Conservation (phyloP, 2,329 filamentous ascomycete genomes). For the Fusarium sp. region DNA sequence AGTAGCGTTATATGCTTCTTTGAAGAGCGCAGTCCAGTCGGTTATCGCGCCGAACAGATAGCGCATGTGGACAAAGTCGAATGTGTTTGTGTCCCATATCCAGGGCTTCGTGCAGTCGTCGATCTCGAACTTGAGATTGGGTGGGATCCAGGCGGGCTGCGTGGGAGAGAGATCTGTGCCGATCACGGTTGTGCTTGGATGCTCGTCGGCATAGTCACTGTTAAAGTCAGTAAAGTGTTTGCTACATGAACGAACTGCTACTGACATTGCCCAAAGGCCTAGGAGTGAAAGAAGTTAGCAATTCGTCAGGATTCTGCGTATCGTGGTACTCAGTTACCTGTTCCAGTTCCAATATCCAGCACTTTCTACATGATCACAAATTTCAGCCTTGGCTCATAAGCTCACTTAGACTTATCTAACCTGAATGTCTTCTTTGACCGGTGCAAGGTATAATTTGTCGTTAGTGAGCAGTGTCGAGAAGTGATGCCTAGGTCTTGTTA, state of each 20-base stretch:
- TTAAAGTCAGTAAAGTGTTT: background rate
- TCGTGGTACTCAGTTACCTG: background rate
- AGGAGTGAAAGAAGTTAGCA: background rate
- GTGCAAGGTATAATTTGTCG: constrained; percentile 16
- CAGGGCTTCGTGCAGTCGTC: constrained; percentile 21
- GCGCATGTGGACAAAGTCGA: constrained; percentile 25
- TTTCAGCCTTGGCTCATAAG: background rate
- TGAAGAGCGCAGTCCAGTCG: constrained; percentile 17
- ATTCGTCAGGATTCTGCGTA: too few species aligned
- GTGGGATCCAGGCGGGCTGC: constrained; percentile 18
- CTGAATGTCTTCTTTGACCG: constrained; percentile 12
- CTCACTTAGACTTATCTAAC: background rate
- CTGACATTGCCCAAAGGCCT: constrained; percentile 27
- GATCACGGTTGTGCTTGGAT: constrained; percentile 14
- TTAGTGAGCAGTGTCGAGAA: constrained; percentile 23
- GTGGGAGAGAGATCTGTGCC: constrained; percentile 24
- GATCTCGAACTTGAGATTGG: constrained; percentile 25
- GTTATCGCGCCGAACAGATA: constrained; percentile 21
- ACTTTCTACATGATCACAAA: constrained; percentile 5
- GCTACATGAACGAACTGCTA: fast-evolving
- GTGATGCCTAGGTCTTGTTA: constrained; percentile 13
- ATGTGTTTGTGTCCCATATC: constrained; percentile 15
- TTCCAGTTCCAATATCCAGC: constrained; percentile 18
- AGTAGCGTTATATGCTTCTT: constrained; percentile 8
- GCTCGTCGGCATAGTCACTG: constrained; percentile 25